Conservation (phyloP, 352 stramenopile species). For the Phytophthora hybrid region DNA sequence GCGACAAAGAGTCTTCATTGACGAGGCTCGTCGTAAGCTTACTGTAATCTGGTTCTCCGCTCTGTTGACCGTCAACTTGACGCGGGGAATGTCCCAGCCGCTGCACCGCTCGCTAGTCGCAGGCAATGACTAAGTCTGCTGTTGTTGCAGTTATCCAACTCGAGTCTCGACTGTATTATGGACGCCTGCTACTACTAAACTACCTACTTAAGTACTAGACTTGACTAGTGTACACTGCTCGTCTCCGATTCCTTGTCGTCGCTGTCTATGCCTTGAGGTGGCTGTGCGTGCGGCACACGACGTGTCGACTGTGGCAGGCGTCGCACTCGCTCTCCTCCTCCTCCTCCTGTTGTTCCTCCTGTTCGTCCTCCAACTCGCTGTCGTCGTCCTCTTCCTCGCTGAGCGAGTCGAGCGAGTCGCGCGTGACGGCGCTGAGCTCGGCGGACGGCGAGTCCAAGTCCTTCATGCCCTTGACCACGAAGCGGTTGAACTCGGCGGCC, state of each 20-base stretch:
- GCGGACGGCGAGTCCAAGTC: constrained; percentile 41
- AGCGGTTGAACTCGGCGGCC: constrained; percentile 48
- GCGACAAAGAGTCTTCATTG: constrained; percentile 8
- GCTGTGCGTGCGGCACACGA: constrained; percentile 39
- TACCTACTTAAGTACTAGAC: not conserved
- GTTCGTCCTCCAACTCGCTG: constrained; percentile 33
- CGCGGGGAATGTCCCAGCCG: not conserved
- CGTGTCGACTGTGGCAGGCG: constrained; percentile 44
- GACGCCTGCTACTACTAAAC: not conserved
- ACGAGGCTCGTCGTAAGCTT: not conserved
- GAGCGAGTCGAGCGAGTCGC: constrained; percentile 40
- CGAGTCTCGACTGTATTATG: not conserved
- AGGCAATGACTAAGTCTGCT: not conserved
- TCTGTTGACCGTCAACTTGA: not conserved
- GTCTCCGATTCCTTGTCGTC: not conserved
- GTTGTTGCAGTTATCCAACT: not conserved
- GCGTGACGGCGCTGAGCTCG: constrained; percentile 39
- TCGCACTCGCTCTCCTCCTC: constrained; percentile 39
- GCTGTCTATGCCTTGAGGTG: constrained; percentile 26
- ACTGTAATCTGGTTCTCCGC: not conserved
- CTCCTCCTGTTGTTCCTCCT: constrained; percentile 13
- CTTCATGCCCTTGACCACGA: constrained; percentile 47
- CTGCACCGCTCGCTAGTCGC: not conserved
- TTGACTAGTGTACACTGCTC: constrained; percentile 12
- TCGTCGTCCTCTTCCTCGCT: constrained; percentile 11